A percentile compares a stretch with the other conserved stretches of the same genome.
These are phyloP conservation scores for Discostella stelligeroides DNA, from an alignment of 108 stramenopile species.

Conservation along the genomic window DNA sequence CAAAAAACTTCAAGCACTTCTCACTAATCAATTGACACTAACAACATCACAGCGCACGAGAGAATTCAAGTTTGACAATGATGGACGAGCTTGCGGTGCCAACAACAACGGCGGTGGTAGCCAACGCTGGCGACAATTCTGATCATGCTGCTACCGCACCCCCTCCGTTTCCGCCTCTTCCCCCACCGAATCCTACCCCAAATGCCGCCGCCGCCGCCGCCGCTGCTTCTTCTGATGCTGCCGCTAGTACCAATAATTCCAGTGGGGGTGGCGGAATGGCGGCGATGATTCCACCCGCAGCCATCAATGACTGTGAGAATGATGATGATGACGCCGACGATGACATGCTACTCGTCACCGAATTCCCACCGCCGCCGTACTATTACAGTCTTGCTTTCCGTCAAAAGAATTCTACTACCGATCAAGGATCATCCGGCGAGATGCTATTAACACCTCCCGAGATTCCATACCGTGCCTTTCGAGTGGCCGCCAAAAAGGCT, in stretches of 20 bases:
- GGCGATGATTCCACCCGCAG: not conserved
- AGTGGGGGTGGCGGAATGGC: not conserved
- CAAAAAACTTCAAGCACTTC: too few species aligned
- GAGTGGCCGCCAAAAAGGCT: slow-evolving; percentile 72
- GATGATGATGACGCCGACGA: slow-evolving; percentile 4
- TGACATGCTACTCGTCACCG: slow-evolving; percentile 59
- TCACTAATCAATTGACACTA: too few species aligned
- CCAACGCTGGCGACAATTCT: too few species aligned
- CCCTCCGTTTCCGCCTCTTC: too few species aligned
- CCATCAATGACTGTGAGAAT: slow-evolving; percentile 3
- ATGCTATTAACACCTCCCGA: slow-evolving; percentile 43
- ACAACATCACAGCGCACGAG: too few species aligned
- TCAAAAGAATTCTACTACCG: slow-evolving; percentile 22
- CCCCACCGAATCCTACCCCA: too few species aligned
- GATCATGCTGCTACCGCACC: too few species aligned
- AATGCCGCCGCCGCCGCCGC: too few species aligned
- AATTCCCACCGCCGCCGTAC: slow-evolving; percentile 86
- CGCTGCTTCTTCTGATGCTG: too few species aligned
- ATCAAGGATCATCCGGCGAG: not conserved
- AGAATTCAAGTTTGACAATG: too few species aligned
- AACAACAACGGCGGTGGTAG: too few species aligned
- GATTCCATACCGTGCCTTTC: slow-evolving; percentile 74
- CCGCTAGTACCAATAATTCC: not conserved
- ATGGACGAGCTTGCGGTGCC: too few species aligned
- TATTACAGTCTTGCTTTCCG: slow-evolving; percentile 64